These are phyloP conservation scores for Cordyceps farinosa DNA, from an alignment of 2,329 filamentous ascomycete genomes.

Conservation along the genomic window DNA sequence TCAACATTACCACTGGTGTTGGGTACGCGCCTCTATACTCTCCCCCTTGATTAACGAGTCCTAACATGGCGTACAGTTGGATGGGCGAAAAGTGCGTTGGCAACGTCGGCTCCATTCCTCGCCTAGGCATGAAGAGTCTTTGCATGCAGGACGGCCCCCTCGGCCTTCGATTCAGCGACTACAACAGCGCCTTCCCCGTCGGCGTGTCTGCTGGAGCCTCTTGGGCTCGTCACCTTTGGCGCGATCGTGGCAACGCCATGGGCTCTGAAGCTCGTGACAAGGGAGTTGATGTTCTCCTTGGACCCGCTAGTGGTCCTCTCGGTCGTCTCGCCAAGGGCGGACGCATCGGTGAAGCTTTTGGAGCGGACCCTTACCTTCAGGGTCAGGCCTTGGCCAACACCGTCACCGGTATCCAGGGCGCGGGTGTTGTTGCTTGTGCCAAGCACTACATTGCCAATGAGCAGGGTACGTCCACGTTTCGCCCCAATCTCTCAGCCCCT, in stretches of 20 bases:
- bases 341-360: conserved; percentile 64
- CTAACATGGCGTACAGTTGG: conserved; percentile 29
- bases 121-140: conserved; percentile 66
- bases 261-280: conserved; percentile 67
- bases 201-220: conserved; percentile 80
- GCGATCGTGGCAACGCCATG: conserved; percentile 45
- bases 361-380: conserved; percentile 70
- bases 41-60: neutral
- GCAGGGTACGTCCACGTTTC: conserved; percentile 43
- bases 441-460: conserved; percentile 75
- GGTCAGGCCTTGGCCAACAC: conserved; percentile 70
- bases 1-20: conserved; percentile 89
- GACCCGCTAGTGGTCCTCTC: conserved; percentile 45
- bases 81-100: conserved; percentile 70
- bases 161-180: conserved; percentile 74
- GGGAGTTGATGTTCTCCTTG: conserved; percentile 69
- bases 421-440: conserved; percentile 77
- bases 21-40: conserved; percentile 53
- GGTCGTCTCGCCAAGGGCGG: conserved; percentile 45
- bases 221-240: conserved; percentile 70
- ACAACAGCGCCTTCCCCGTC: conserved; percentile 75
- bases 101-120: conserved; percentile 66
- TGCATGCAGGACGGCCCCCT: conserved; percentile 85
- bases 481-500: neutral
- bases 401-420: conserved; percentile 75